Conservation (phyloP, 2,329 filamentous ascomycete species). For the Ascomycota sp. region DNA sequence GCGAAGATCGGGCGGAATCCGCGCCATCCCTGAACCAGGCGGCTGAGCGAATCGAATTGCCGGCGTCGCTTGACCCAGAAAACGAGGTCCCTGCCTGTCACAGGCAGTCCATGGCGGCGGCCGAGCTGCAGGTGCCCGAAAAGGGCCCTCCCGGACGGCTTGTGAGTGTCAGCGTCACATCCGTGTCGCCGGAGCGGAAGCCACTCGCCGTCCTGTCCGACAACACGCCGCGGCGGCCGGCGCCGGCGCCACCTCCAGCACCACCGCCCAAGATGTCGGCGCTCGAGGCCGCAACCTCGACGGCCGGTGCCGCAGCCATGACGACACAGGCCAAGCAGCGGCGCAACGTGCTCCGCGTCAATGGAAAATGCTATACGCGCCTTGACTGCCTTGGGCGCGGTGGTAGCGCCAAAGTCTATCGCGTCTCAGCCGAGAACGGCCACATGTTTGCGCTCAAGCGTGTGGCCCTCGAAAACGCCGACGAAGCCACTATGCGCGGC, state of each 20-base stretch:
- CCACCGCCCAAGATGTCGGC: slow-evolving; percentile 93
- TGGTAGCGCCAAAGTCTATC: slow-evolving; percentile 83
- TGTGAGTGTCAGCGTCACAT: slow-evolving; percentile 16
- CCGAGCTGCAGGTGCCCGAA: slow-evolving; percentile 26
- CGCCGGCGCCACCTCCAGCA: slow-evolving; percentile 63
- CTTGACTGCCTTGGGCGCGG: slow-evolving; percentile 80
- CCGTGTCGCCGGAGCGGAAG: slow-evolving; percentile 25
- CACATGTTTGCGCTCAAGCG: slow-evolving; percentile 87
- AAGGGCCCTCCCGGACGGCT: slow-evolving; percentile 29
- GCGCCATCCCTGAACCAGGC: no score
- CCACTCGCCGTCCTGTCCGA: slow-evolving; percentile 29
- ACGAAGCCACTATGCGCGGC: slow-evolving; percentile 60
- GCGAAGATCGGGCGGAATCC: no score
- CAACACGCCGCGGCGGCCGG: slow-evolving; percentile 56
- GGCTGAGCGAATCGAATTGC: slow-evolving; percentile 25
- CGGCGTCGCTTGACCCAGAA: slow-evolving; percentile 55
- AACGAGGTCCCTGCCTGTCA: slow-evolving; percentile 56
- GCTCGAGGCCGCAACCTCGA: slow-evolving; percentile 70
- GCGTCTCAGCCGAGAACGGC: slow-evolving; percentile 90
- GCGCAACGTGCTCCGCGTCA: slow-evolving; percentile 65
- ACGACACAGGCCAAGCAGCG: slow-evolving; percentile 52
- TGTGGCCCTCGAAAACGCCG: slow-evolving; percentile 73
- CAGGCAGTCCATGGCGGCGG: slow-evolving; percentile 34
- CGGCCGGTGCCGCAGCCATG: slow-evolving; percentile 58
- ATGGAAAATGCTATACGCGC: slow-evolving; percentile 74